These are phyloP conservation scores for Diaporthe sp. DNA, from an alignment of 2,329 filamentous ascomycete species.

Conservation along the genomic window DNA sequence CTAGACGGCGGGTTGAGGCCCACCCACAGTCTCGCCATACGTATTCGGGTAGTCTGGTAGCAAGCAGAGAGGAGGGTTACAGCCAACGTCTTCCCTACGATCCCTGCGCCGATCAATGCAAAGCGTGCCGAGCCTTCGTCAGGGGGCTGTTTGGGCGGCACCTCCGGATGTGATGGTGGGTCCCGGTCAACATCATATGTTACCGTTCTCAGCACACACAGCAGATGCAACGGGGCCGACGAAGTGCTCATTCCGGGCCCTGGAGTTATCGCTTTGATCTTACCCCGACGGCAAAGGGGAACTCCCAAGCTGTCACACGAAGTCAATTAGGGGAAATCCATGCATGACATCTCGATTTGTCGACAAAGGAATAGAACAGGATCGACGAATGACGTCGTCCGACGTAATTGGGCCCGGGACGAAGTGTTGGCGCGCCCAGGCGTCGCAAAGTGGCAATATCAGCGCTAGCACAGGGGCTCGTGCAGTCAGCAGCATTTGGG, in stretches of 20 bases:
- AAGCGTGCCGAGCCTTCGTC: conserved; percentile 12
- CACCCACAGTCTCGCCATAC: not conserved
- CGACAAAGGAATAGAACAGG: conserved; percentile 2
- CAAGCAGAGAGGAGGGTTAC: not conserved
- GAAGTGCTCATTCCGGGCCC: not conserved
- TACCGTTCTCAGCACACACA: not conserved
- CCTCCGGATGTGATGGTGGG: conserved; percentile 1
- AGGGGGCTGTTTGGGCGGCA: conserved; percentile 4
- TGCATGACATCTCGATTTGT: conserved; percentile 24
- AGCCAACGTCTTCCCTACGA: not conserved
- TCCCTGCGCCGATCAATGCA: conserved; percentile 27
- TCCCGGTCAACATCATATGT: conserved; percentile 2
- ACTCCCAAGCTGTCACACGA: conserved; percentile 23
- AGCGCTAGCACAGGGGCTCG: conserved; percentile 27
- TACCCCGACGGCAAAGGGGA: not conserved
- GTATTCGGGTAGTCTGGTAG: not conserved
- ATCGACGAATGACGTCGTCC: conserved; percentile 25
- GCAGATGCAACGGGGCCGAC: not conserved
- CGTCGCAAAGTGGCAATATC: conserved; percentile 27
- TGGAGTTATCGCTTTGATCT: not conserved
- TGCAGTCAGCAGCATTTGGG: not conserved
- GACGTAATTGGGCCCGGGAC: conserved; percentile 10
- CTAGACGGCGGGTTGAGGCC: conserved; percentile 15
- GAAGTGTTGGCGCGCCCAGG: conserved; percentile 21
- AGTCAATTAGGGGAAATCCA: conserved; percentile 20